Evolutionary conservation across 306 rosid species (phyloP), one percentile per base, ranked within the genome.

Genomic region (Cotoneaster glaucophyllus): DNA sequence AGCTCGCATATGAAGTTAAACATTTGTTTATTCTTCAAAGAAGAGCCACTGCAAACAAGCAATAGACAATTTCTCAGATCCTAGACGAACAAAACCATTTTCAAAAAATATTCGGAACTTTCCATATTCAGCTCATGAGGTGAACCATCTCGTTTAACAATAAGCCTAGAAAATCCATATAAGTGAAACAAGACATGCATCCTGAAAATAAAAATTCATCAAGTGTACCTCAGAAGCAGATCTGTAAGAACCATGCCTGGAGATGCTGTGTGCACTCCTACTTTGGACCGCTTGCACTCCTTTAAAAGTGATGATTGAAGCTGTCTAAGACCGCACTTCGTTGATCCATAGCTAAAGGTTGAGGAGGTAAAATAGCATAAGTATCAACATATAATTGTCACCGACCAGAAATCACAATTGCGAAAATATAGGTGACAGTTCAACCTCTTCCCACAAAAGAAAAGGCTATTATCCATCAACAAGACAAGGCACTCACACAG

Each of bases 201-300:
- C 64, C 58, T 52, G 8, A 54, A 66, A 22, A 53, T 57, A 79
- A 67, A 8, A 80, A 59, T 17, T 77, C 45, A 34, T 67, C 56
- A 56, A 77, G 70, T 22, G 63, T 81, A 94, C 98, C 97, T 92
- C 58, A 94, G 80, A 62, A 94, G 97, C 65, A 94, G 81, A 71
- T 94, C 96, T 26, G 98, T 92, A 61, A 94, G 97, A 85, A 94
- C 98, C 97, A 92, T 92, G 75, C 98, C 98, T 2, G 98, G 98
- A 77, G 98, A 94, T 56, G 97, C 97, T 2, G 98, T 89, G 80
- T 95, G 98, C 14, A 95, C 87, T 68, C 97, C 98, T 21, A 95
- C 93, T 58, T 85, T 90, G 29, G 97, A 86, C 72, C 96, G 87
- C 80, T 86, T 92, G 86, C 96, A 87, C 74, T 95, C 98, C 84